These are phyloP conservation scores for Plectosphaerella cucumerina DNA, from an alignment of 2,329 filamentous ascomycete genomes.

Conservation along the genomic window DNA sequence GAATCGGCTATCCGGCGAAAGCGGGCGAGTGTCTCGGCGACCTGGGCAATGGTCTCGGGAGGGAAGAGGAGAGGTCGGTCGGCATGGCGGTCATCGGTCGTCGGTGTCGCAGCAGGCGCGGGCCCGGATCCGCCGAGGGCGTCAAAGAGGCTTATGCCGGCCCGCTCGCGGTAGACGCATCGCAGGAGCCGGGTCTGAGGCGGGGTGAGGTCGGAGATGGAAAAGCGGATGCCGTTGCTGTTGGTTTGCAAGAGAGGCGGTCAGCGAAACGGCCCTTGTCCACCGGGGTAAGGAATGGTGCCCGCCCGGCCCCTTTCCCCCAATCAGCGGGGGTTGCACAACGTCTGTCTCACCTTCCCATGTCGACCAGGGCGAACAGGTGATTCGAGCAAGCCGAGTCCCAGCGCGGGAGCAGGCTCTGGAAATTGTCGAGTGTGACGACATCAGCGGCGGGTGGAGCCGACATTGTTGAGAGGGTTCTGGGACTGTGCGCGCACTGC, in stretches of 20 bases:
- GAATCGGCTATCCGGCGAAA: slow-evolving; percentile 69
- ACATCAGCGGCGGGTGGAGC: slow-evolving; percentile 28
- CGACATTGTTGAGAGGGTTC: too few species aligned
- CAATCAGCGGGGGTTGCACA: slow-evolving; percentile 3
- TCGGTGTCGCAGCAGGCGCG: slow-evolving; percentile 9
- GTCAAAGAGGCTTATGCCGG: slow-evolving; percentile 82
- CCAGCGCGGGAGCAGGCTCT: slow-evolving; percentile 45
- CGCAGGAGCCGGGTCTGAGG: slow-evolving; percentile 67
- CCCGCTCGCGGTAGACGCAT: slow-evolving; percentile 74
- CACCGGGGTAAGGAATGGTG: neutral
- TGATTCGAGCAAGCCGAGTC: slow-evolving; percentile 39
- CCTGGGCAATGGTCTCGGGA: slow-evolving; percentile 54
- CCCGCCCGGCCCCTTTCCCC: neutral
- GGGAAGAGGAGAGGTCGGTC: slow-evolving; percentile 37
- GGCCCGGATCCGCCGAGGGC: slow-evolving; percentile 53
- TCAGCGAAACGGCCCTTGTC: neutral
- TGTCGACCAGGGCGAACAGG: slow-evolving; percentile 54
- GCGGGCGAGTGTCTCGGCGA: slow-evolving; percentile 61
- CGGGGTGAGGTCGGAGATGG: slow-evolving; percentile 75
- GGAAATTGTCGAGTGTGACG: slow-evolving; percentile 48
- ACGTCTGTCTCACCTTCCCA: slow-evolving; percentile 47
- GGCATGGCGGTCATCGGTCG: slow-evolving; percentile 13
- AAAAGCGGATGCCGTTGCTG: slow-evolving; percentile 91
- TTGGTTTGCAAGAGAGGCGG: neutral
- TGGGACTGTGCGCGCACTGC: too few species aligned